phyloP scores from a whole-genome alignment of 2,329 filamentous ascomycete species.

The Incumbomyces lentus region DNA sequence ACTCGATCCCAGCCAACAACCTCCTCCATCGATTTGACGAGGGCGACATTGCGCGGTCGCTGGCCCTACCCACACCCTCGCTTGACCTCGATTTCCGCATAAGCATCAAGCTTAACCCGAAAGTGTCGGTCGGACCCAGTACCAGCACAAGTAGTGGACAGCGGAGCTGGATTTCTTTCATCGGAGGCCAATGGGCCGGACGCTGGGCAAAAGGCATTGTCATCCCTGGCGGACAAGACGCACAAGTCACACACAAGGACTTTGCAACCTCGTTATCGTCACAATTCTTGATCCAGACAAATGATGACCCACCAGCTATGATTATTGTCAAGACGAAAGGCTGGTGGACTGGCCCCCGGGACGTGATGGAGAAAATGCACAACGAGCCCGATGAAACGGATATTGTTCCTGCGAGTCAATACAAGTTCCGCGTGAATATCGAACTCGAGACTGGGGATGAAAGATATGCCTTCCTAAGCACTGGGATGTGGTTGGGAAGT shows the following conservation, averaged over 20 bases:
- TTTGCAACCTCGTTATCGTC: conserved; percentile 35
- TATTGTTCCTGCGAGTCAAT: conserved; percentile 37
- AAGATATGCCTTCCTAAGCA: conserved; percentile 40
- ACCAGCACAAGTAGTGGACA: conserved; percentile 34
- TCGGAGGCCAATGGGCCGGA: conserved; percentile 43
- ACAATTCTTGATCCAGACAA: conserved; percentile 40
- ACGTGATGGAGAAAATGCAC: conserved; percentile 37
- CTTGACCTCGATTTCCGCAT: conserved; percentile 45
- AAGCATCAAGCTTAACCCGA: conserved; percentile 43
- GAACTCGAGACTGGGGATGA: conserved; percentile 42
- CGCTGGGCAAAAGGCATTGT: conserved; percentile 43
- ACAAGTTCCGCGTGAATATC: conserved; percentile 39
- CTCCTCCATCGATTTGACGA: conserved; percentile 41
- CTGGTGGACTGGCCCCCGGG: conserved; percentile 40
- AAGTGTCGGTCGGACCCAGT: conserved; percentile 36
- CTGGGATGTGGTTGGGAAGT: conserved; percentile 41
- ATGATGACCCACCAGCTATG: conserved; percentile 40
- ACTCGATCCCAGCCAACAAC: conserved; percentile 42
- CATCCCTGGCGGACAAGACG: conserved; percentile 42
- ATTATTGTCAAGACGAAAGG: conserved; percentile 38
- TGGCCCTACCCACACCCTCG: conserved; percentile 37
- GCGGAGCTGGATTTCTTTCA: conserved; percentile 41
- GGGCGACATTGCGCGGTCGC: conserved; percentile 37
- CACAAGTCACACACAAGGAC: conserved; percentile 39
- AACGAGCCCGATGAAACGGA: conserved; percentile 35